Evolutionary conservation across 1,284 basidiomycete genomes (phyloP).

Genomic region (Abortiporus biennis): DNA sequence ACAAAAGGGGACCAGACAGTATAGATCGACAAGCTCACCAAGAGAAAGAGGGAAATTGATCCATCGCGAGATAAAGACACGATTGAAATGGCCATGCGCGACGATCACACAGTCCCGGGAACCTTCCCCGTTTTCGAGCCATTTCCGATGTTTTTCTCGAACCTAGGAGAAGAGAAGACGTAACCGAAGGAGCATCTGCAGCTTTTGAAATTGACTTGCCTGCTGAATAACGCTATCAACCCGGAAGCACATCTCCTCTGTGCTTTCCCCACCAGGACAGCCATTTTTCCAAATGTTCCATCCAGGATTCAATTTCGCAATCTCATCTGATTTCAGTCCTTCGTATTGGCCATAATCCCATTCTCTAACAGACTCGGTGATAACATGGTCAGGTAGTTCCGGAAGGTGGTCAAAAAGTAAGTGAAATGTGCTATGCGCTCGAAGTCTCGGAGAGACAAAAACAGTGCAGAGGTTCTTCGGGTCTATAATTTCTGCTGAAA

Average conservation of each 20-base stretch:
- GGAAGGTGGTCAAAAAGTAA: conserved; percentile 63
- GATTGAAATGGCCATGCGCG: conserved; percentile 82
- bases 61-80: conserved; percentile 81
- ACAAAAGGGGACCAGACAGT: not conserved
- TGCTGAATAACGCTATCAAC: conserved; percentile 74
- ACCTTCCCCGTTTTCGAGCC: conserved; percentile 57
- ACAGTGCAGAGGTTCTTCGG: conserved; percentile 74
- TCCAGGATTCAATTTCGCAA: conserved; percentile 54
- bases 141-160: conserved; percentile 68
- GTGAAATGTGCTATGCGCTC: conserved; percentile 83
- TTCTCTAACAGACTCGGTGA: conserved; percentile 68
- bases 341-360: conserved; percentile 95
- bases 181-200: not conserved
- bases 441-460: conserved; percentile 77
- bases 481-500: conserved; percentile 65
- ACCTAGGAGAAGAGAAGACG: conserved; percentile 49
- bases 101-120: conserved; percentile 71
- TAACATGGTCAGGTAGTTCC: conserved; percentile 43
- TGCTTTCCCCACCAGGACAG: conserved; percentile 86
- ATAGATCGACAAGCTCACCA: conserved; percentile 36
- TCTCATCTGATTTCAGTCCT: conserved; percentile 72
- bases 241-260: conserved; percentile 70
- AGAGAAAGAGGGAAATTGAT: conserved; percentile 59
- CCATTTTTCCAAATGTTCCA: conserved; percentile 87
- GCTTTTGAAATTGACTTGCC: conserved; percentile 27